Evolutionary conservation across 306 rosid genomes (phyloP), one percentile per base, ranked within the genome.

Genomic region (Vigna nakashimae): DNA sequence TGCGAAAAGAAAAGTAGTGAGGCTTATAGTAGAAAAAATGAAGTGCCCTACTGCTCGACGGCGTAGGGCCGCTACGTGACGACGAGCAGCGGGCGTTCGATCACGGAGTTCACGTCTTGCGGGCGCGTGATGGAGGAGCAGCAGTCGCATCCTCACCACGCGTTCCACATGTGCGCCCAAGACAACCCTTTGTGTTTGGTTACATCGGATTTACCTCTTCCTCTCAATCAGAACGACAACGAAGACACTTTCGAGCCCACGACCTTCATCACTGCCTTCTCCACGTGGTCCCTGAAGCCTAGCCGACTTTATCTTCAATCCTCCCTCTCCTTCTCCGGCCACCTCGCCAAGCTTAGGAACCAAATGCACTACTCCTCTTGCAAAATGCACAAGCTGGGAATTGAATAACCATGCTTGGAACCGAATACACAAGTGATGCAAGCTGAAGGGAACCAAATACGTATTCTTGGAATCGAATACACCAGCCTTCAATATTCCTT

Each of bases 191-290:
- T 95, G 77, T 87, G 83, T 78, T 94, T 95, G 26, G 90, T 92
- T 82, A 95, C 98, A 80, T 81, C 97, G 67, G 98, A 92, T 92
- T 91, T 94, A 69, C 93, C 98, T 91, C 89, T 88, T 64, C 97
- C 96, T 52, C 86, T 81, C 71, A 80, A 68, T 4, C 73, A 32
- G 20, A 60, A 32, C 65, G 86, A 80, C 73, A 89, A 89, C 0
- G 90, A 86, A 1, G 98, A 95, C 83, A 98, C 98, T 1, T 95
- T 95, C 86, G 92, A 88, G 78, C 97, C 97, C 82, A 90, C 97
- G 4, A 98, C 97, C 28, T 95, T 95, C 91, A 86, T 95, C 80
- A 91, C 92, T 9, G 88, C 98, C 82, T 92, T 95, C 85, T 92
- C 98, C 66, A 91, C 98, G 12, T 92, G 97, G 97, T 86, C 98